These are phyloP conservation scores for Colletotrichum costaricense DNA, from an alignment of 2,329 filamentous ascomycete species.

Conservation along the genomic window DNA sequence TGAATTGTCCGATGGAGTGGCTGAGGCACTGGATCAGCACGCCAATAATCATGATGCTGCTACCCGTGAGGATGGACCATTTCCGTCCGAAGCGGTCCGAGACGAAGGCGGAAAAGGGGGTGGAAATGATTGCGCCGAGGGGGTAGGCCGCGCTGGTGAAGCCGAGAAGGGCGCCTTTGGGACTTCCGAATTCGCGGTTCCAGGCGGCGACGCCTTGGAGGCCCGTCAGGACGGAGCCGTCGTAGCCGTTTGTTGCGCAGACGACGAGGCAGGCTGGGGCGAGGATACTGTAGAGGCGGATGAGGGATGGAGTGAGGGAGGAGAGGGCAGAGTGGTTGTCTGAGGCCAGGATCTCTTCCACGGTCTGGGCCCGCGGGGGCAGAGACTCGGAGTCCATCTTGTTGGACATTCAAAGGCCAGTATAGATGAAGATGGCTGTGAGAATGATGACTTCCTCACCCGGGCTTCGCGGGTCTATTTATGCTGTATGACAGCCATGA, in stretches of 20 bases:
- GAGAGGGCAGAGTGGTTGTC: neutral
- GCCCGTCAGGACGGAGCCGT: neutral
- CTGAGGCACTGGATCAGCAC: constrained; percentile 45
- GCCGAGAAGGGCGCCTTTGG: constrained; percentile 44
- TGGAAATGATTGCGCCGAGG: constrained; percentile 50
- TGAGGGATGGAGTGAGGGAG: neutral
- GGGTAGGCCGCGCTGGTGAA: constrained; percentile 50
- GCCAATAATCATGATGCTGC: constrained; percentile 44
- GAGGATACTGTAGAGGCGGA: constrained; percentile 26
- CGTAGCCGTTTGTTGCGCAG: neutral
- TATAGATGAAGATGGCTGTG: neutral
- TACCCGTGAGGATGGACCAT: constrained; percentile 48
- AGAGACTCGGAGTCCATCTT: neutral
- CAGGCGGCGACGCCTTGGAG: neutral
- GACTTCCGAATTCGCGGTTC: neutral
- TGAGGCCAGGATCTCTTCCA: neutral
- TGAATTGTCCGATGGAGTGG: constrained; percentile 43
- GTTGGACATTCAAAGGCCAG: neutral
- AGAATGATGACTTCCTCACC: neutral
- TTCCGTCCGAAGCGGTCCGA: constrained; percentile 54
- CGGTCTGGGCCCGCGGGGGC: neutral
- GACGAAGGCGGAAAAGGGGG: constrained; percentile 48
- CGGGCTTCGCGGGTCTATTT: neutral
- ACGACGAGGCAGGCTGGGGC: neutral
- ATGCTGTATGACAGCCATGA: neutral